These are phyloP conservation scores for Leucosporidium creatinivorum DNA, from an alignment of 768 basidiomycete species.

Conservation along the genomic window DNA sequence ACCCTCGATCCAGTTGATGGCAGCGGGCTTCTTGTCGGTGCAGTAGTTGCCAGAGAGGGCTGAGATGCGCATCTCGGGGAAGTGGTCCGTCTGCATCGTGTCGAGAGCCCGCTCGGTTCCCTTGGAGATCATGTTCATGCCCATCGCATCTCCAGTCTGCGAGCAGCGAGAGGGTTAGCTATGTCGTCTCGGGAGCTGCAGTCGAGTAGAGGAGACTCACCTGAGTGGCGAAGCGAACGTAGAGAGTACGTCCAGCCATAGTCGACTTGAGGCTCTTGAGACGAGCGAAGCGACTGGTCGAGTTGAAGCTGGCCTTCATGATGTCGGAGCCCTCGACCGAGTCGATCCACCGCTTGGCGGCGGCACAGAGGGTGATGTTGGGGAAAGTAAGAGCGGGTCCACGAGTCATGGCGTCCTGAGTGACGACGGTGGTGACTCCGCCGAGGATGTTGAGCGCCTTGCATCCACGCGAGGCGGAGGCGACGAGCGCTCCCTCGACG, in stretches of 20 bases:
- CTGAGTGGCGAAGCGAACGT: conserved; percentile 76
- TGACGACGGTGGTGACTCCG: conserved; percentile 88
- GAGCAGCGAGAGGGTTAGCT: no score
- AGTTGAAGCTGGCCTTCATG: conserved; percentile 81
- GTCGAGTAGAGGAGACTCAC: no score
- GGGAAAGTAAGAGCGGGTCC: conserved; percentile 98
- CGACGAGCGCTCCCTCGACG: conserved; percentile 97
- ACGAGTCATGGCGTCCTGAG: conserved; percentile 91
- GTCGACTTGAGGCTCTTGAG: conserved; percentile 77
- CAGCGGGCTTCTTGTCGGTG: conserved; percentile 99
- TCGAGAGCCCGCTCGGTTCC: conserved; percentile 93
- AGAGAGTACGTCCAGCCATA: conserved; percentile 87
- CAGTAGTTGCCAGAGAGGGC: conserved; percentile 96
- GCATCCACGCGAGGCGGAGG: conserved; percentile 92
- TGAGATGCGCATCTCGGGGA: conserved; percentile 84
- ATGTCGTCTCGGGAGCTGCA: no score
- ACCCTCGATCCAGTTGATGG: conserved; percentile 99
- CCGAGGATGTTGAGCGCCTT: conserved; percentile 95
- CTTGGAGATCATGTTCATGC: conserved; percentile 99
- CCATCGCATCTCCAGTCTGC: conserved; percentile 96
- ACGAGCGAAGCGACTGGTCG: conserved; percentile 85
- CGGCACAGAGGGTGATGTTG: conserved; percentile 64
- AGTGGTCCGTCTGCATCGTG: conserved; percentile 59
- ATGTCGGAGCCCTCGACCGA: conserved; percentile 66
- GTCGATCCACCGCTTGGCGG: conserved; percentile 81